A percentile compares a stretch with the other conserved stretches of the same genome.
Evolutionary conservation across 2,329 filamentous ascomycete species (phyloP).

Genomic region (Fusarium pseudograminearum): DNA sequence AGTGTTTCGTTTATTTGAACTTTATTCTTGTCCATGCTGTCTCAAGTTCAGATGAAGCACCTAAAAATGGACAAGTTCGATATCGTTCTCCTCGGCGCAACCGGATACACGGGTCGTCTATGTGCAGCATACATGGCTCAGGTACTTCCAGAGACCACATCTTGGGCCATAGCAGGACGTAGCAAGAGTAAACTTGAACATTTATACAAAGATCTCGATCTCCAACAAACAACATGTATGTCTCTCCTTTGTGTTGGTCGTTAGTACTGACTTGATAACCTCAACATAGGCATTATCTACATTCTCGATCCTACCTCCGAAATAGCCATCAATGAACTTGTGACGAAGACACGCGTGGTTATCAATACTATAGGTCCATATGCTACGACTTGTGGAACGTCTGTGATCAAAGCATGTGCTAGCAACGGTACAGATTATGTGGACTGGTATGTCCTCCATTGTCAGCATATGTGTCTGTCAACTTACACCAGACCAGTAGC

Average conservation of each 20-base stretch:
- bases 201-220: slow-evolving; percentile 60
- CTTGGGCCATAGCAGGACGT: slow-evolving; percentile 86
- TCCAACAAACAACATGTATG: slow-evolving; percentile 14
- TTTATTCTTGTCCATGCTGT: rapidly evolving
- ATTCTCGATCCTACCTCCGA: slow-evolving; percentile 16
- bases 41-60: background rate
- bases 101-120: slow-evolving; percentile 83
- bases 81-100: slow-evolving; percentile 66
- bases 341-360: background rate
- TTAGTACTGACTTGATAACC: background rate
- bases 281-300: slow-evolving; percentile 1
- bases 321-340: slow-evolving; percentile 6
- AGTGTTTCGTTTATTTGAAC: rapidly evolving
- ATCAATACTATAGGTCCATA: slow-evolving; percentile 36
- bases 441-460: slow-evolving; percentile 29
- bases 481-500: slow-evolving; percentile 28
- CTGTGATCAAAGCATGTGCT: slow-evolving; percentile 36
- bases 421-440: slow-evolving; percentile 41
- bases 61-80: slow-evolving; percentile 18
- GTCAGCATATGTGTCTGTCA: background rate
- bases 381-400: slow-evolving; percentile 27
- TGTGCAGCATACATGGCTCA: slow-evolving; percentile 78
- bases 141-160: slow-evolving; percentile 76
- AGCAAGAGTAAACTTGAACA: slow-evolving; percentile 77
- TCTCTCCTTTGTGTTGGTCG: background rate